phyloP scores from a whole-genome alignment of 192 early-diverging fungal genomes.

The Ambispora gerdemannii region DNA sequence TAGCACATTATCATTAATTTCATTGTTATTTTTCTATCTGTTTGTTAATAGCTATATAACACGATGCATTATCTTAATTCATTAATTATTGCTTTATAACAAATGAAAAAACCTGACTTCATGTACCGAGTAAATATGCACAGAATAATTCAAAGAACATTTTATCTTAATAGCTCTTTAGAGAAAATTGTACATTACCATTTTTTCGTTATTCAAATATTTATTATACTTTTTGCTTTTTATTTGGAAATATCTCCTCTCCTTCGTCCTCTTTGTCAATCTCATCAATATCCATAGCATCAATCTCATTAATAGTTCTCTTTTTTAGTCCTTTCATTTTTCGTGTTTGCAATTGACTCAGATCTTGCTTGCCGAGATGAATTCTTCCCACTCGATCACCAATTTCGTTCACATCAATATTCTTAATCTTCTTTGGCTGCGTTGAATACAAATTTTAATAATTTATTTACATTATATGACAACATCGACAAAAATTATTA shows the following conservation, averaged over 20 bases:
- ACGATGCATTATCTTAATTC: no score
- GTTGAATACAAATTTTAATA: constrained; percentile 8
- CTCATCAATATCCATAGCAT: constrained; percentile 16
- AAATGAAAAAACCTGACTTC: no score
- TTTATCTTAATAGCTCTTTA: no score
- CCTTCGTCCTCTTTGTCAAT: constrained; percentile 28
- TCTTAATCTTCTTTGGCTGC: constrained; percentile 86
- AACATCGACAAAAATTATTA: constrained; percentile 1
- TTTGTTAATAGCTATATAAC: no score
- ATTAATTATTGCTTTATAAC: no score
- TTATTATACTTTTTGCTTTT: constrained; percentile 6
- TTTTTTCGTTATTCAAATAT: no score
- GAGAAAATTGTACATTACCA: no score
- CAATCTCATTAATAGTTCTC: constrained; percentile 38
- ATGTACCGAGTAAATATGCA: no score
- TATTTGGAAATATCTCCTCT: not conserved
- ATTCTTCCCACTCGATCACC: constrained; percentile 90
- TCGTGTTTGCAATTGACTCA: constrained; percentile 90
- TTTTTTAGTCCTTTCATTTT: constrained; percentile 98
- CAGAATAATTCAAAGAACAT: no score
- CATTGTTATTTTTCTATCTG: no score
- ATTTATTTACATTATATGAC: not conserved
- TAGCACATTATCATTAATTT: no score
- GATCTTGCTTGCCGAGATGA: constrained; percentile 89
- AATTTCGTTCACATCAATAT: constrained; percentile 82